Evolutionary conservation across 192 early-diverging fungal species (phyloP), one percentile per base, ranked within the genome.

Genomic region (Neocallimastix lanati): DNA sequence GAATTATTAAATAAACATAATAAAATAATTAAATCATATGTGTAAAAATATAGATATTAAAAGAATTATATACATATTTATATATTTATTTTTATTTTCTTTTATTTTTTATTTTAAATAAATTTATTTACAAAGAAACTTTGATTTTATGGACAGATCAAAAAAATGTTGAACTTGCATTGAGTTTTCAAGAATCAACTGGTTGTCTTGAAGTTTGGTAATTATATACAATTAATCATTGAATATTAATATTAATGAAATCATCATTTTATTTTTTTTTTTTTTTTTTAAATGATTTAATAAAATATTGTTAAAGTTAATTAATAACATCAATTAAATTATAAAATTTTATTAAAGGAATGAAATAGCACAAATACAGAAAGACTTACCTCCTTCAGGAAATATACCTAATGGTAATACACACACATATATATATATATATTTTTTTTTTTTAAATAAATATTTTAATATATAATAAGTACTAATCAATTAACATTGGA

Each of bases 91-190:
- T n/a, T n/a, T n/a, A n/a, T n/a, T n/a, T n/a, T n/a, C n/a, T n/a
- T n/a, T n/a, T n/a, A n/a, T n/a, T n/a, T n/a, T n/a, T n/a, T n/a
- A n/a, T 38, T 67, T 76, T 81, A 38, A 78, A 28, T 6, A 7
- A 78, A 28, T 36, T 29, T 28, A 78, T 36, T 50, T 77, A 80
- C 79, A 81, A 90, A 94, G 95, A 93, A 29, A 97, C 96, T 33
- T 84, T 96, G 80, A 95, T 98, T 86, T 92, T 96, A n/a, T 98
- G 96, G 95, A 89, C 91, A 13, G 93, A 95, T 82, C 84, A 86
- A 21, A 87, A 89, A 50, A 90, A 91, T 16, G 82, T 88, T 30
- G 95, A 98, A 82, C 85, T 96, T 33, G 97, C 97, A 14, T 87
- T 98, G 29, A 96, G 94, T 81, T 98, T 98, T 85, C 93, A 96